Evolutionary conservation across 371 early-diverging fungal species (phyloP).

Genomic region (Actinomortierella wolfii): DNA sequence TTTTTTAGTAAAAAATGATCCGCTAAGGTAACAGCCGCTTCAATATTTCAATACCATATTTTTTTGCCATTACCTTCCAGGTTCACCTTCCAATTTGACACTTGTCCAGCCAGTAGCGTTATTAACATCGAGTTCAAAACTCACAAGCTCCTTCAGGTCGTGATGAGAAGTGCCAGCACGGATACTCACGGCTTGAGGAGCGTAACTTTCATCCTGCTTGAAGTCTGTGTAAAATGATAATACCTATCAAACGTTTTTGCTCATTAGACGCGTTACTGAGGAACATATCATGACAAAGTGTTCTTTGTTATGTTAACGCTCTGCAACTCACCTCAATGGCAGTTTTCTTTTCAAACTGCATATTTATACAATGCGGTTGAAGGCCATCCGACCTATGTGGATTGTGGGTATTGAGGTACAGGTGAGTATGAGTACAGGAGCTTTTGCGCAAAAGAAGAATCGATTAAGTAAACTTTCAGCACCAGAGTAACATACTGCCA

Average conservation of each 20-base stretch:
- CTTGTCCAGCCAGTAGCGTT: conserved; percentile 80
- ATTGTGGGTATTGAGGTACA: background rate
- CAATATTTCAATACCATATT: background rate
- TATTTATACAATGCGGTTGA: conserved; percentile 63
- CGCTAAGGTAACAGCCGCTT: background rate
- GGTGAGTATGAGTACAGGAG: background rate
- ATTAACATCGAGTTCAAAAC: conserved; percentile 51
- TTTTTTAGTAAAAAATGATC: too few relatives aligned
- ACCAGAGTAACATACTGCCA: conserved; percentile 74
- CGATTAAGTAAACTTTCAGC: background rate
- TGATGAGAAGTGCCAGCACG: conserved; percentile 76
- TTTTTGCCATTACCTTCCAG: conserved; percentile 48
- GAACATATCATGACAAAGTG: too few relatives aligned
- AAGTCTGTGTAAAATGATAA: conserved; percentile 79
- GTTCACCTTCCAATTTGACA: conserved; percentile 57
- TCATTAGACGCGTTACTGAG: too few relatives aligned
- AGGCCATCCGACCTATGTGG: conserved; percentile 60
- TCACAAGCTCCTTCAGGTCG: conserved; percentile 65
- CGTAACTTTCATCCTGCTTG: conserved; percentile 92
- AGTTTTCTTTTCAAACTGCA: conserved; percentile 62
- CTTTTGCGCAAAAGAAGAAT: background rate
- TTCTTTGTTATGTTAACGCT: conserved; percentile 29
- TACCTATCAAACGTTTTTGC: conserved; percentile 52
- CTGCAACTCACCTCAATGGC: conserved; percentile 51
- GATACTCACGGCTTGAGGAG: conserved; percentile 77